These are phyloP conservation scores for Pachysolen tannophilus DNA, from an alignment of 805 yeast species.

Conservation along the genomic window DNA sequence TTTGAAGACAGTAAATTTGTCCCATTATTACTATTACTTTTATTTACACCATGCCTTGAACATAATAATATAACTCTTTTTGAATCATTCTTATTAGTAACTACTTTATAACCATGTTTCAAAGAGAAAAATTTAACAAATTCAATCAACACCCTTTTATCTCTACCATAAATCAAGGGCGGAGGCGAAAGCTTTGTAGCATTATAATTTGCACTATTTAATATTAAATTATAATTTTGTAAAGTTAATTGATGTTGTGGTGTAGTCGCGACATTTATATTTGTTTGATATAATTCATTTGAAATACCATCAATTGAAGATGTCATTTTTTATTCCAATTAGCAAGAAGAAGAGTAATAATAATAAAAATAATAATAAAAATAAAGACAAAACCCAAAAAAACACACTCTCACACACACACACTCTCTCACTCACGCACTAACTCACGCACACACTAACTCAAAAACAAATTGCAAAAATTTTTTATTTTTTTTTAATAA, in stretches of 20 bases:
- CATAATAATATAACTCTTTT: slow-evolving; percentile 18
- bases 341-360: too few relatives aligned
- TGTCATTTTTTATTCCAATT: too few relatives aligned
- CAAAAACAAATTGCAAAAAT: too few relatives aligned
- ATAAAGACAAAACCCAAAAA: too few relatives aligned
- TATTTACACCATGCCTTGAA: slow-evolving; percentile 11
- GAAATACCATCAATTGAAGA: too few relatives aligned
- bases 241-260: slow-evolving; percentile 9
- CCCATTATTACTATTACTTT: slow-evolving; percentile 1
- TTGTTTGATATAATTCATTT: too few relatives aligned
- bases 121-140: slow-evolving; percentile 16
- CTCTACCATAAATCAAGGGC: slow-evolving; percentile 15
- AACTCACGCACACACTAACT: too few relatives aligned
- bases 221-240: slow-evolving; percentile 5
- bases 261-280: neutral
- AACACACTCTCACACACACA: too few relatives aligned
- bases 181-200: slow-evolving; percentile 10
- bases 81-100: slow-evolving; percentile 17
- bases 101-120: slow-evolving; percentile 18
- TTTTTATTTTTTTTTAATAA: too few relatives aligned
- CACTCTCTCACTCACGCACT: too few relatives aligned
- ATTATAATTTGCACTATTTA: slow-evolving; percentile 1
- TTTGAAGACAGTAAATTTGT: neutral
- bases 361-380: too few relatives aligned
- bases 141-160: slow-evolving; percentile 16